A percentile compares a stretch with the other conserved stretches of the same genome.
phyloP scores from a whole-genome alignment of 768 basidiomycete species.

The Clitopilus hobsonii region DNA sequence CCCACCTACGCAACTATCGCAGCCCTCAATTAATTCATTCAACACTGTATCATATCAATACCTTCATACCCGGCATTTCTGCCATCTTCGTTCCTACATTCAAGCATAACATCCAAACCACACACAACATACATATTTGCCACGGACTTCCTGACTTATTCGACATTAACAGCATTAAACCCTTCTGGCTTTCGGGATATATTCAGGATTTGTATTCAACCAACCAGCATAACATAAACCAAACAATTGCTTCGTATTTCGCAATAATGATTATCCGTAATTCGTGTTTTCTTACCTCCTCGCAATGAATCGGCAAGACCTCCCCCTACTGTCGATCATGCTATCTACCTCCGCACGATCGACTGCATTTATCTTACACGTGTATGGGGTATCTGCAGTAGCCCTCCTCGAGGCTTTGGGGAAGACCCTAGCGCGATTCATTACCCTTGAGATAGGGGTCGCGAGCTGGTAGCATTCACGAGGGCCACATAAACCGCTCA shows the following conservation, averaged over 20 bases:
- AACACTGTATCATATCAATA: not conserved
- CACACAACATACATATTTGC: not conserved
- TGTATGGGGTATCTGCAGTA: too few species aligned
- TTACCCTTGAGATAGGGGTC: too few species aligned
- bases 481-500: too few species aligned
- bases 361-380: too few species aligned
- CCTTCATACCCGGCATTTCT: not conserved
- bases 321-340: too few species aligned
- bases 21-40: slow-evolving; percentile 7
- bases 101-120: not conserved
- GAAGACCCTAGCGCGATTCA: too few species aligned
- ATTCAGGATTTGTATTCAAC: not conserved
- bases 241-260: not conserved
- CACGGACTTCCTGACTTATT: not conserved
- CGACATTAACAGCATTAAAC: not conserved
- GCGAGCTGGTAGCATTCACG: too few species aligned
- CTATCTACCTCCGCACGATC: too few species aligned
- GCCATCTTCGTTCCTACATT: not conserved
- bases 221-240: not conserved
- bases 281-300: too few species aligned
- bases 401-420: too few species aligned
- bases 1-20: slow-evolving; percentile 40
- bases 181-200: not conserved
- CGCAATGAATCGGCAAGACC: too few species aligned
- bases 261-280: not conserved